Percentiles rank a stretch among this genome's conserved stretches.
These are phyloP conservation scores for Eremothecium sinecaudum DNA, from an alignment of 1,139 yeast species.

Conservation along the genomic window DNA sequence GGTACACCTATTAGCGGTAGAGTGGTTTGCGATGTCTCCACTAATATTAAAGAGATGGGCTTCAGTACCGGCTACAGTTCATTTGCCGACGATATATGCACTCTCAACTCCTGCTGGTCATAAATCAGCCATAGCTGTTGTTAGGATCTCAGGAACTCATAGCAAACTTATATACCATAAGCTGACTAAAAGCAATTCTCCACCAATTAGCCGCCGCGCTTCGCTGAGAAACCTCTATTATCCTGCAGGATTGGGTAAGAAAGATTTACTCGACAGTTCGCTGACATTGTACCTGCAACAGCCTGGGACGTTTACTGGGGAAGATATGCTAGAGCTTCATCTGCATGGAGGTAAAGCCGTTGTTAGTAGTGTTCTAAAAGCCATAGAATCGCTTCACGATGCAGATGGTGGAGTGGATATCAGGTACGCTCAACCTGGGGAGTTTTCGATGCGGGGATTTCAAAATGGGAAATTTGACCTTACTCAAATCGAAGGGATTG, in stretches of 20 bases:
- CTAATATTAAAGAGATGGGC: background rate
- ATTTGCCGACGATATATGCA: slow-evolving; percentile 71
- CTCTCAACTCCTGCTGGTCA: slow-evolving; percentile 68
- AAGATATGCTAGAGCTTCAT: slow-evolving; percentile 78
- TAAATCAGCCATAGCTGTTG: slow-evolving; percentile 78
- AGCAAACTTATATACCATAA: slow-evolving; percentile 33
- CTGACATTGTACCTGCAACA: slow-evolving; percentile 56
- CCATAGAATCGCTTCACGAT: slow-evolving; percentile 47
- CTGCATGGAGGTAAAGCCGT: slow-evolving; percentile 93
- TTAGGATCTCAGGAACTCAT: slow-evolving; percentile 71
- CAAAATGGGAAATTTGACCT: slow-evolving; percentile 57
- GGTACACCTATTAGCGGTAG: no score
- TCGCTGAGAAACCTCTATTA: slow-evolving; percentile 45
- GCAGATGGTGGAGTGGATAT: slow-evolving; percentile 35
- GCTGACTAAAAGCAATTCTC: slow-evolving; percentile 36
- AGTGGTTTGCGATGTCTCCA: no score
- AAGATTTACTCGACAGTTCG: slow-evolving; percentile 62
- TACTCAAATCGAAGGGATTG: slow-evolving; percentile 83
- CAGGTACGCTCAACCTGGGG: slow-evolving; percentile 87
- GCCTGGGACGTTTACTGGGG: slow-evolving; percentile 90
- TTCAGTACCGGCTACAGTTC: slow-evolving; percentile 10
- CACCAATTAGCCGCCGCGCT: slow-evolving; percentile 47
- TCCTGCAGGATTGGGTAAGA: slow-evolving; percentile 25
- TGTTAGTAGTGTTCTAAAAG: slow-evolving; percentile 52
- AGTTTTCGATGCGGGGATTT: slow-evolving; percentile 79